A percentile compares a stretch with the other conserved stretches of the same genome.
phyloP scores from a whole-genome alignment of 495 filamentous ascomycete genomes.

The Hypoxylon rickii region DNA sequence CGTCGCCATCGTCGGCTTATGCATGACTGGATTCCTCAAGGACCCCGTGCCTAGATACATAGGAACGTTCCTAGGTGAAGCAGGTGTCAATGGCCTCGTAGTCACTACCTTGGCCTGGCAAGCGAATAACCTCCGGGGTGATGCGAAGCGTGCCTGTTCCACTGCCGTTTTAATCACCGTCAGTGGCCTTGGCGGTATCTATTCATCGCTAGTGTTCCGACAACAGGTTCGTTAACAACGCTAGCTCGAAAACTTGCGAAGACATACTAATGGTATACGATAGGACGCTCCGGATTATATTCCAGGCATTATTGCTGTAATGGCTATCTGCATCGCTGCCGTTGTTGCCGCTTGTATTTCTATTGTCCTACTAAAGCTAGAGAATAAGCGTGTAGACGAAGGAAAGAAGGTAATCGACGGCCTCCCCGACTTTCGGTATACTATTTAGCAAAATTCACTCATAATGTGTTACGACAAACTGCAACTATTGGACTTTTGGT shows the following conservation, averaged over 20 bases:
- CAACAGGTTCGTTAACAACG: constrained; percentile 37
- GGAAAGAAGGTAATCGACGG: constrained; percentile 41
- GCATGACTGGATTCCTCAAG: constrained; percentile 57
- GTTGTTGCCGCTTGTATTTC: constrained; percentile 27
- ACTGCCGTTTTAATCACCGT: constrained; percentile 29
- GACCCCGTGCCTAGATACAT: constrained; percentile 56
- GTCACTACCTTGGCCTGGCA: constrained; percentile 63
- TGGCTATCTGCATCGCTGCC: constrained; percentile 28
- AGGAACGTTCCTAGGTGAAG: constrained; percentile 62
- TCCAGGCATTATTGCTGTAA: constrained; percentile 53
- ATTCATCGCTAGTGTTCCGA: constrained; percentile 60
- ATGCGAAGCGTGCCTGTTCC: constrained; percentile 57
- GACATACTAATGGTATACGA: constrained; percentile 1
- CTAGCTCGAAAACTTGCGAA: neutral
- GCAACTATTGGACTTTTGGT: neutral
- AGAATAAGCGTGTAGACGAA: constrained; percentile 37
- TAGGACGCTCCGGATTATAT: constrained; percentile 59
- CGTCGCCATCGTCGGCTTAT: constrained; percentile 55
- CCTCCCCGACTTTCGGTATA: constrained; percentile 39
- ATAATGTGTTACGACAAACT: neutral
- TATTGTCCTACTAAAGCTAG: constrained; percentile 32
- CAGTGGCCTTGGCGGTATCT: constrained; percentile 64
- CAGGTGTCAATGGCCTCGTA: constrained; percentile 60
- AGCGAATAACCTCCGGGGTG: constrained; percentile 67
- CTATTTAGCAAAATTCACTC: constrained; percentile 24